These are phyloP conservation scores for Aspergillus novofumigatus DNA, from an alignment of 2,329 filamentous ascomycete species.

Conservation along the genomic window DNA sequence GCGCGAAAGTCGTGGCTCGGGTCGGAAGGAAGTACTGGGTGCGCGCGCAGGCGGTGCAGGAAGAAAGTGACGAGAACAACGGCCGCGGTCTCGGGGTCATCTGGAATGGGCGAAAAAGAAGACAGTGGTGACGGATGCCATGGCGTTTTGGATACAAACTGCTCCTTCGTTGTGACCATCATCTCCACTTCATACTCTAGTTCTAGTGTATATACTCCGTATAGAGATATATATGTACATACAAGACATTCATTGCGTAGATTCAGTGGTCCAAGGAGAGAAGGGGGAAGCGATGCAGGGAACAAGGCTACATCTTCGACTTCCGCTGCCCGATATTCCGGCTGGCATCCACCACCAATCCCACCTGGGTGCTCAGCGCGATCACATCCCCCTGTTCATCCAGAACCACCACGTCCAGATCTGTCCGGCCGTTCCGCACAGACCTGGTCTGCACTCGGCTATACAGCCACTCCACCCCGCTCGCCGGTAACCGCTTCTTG, in stretches of 20 bases:
- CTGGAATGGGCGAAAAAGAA: conserved; percentile 31
- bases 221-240: conserved; percentile 9
- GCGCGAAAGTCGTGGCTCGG: conserved; percentile 33
- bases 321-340: conserved; percentile 56
- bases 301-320: conserved; percentile 17
- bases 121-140: conserved; percentile 35
- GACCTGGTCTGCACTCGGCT: conserved; percentile 61
- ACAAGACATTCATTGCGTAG: neutral
- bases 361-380: conserved; percentile 65
- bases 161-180: conserved; percentile 7
- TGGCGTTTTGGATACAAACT: conserved; percentile 39
- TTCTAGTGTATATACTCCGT: neutral
- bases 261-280: neutral
- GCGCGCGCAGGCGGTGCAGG: conserved; percentile 36
- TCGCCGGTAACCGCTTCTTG: conserved; percentile 65
- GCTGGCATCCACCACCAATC: conserved; percentile 58
- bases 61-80: conserved; percentile 24
- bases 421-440: conserved; percentile 67
- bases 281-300: too few relatives aligned
- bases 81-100: conserved; percentile 15
- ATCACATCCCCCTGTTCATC: conserved; percentile 63
- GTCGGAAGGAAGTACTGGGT: conserved; percentile 41
- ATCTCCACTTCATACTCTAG: neutral
- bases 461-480: conserved; percentile 70
- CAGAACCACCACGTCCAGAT: conserved; percentile 66